Evolutionary conservation across 2,329 filamentous ascomycete species (phyloP), one percentile per base, ranked within the genome.

Genomic region (Neoarthrinium moseri): DNA sequence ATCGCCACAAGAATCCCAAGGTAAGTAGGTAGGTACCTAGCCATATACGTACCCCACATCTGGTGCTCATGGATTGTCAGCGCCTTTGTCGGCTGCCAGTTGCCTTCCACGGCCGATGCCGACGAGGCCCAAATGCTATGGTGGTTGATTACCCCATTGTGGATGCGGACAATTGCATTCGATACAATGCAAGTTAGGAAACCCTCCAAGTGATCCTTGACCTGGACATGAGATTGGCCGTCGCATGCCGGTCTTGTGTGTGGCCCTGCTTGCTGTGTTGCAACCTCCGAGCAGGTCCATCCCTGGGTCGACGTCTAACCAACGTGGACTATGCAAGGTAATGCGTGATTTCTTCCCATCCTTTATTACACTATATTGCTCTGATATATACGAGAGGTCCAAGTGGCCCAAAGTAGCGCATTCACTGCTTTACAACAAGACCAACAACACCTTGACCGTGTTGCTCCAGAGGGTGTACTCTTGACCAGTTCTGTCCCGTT

Each of bases 281-380:
- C 39, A 32, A 43, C 13, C 20, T 24, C 27, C 27, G 22, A 22
- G 24, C n/a, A 18, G 22, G 12, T 15, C 10, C 6, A 43, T 43
- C 39, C 39, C 39, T 43, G 29, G 10, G 38, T 23, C 38, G 17
- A n/a, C 23, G 17, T 15, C n/a, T 12, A 12, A 29, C 21, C 20
- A 32, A 12, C 33, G 27, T 33, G 24, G 42, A 34, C 35, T 45
- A 30, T 48, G 37, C 26, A 17, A 41, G 23, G 18, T 41, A 43
- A 43, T 51, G 47, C 46, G 46, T 54, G 45, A 50, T 50, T 50
- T 46, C 20, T 23, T 44, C 32, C 39, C 42, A 47, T 43, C 45
- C 50, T 46, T 51, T 51, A 20, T 50, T 50, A 23, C 40, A 23
- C 48, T 50, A 54, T 55, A 54, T 53, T 53, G 18, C 41, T 38